Percentiles rank a stretch among this genome's conserved stretches.
Conservation (phyloP, 2,329 filamentous ascomycete genomes). For the Aschersonia sp. region DNA sequence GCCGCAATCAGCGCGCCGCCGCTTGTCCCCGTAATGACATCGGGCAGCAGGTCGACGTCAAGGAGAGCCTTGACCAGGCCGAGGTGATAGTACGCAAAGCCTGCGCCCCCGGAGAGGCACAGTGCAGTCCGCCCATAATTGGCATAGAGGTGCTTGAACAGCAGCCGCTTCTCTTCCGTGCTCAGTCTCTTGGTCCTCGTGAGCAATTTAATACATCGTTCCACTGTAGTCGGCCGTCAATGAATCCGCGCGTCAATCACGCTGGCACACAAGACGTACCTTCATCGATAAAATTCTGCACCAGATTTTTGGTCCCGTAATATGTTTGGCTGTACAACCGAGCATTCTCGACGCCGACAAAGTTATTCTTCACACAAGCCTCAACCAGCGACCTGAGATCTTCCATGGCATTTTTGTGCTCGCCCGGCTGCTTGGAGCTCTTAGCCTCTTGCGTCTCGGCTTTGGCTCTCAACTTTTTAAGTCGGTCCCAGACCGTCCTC, state of each 20-base stretch:
- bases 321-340: constrained; percentile 96
- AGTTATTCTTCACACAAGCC: constrained; percentile 94
- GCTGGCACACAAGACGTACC: constrained; percentile 24
- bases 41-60: constrained; percentile 71
- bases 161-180: constrained; percentile 56
- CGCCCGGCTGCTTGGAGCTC: constrained; percentile 16
- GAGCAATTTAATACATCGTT: constrained; percentile 52
- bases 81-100: constrained; percentile 94
- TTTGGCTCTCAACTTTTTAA: constrained; percentile 46
- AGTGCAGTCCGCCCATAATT: constrained; percentile 89
- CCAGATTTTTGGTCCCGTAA: constrained; percentile 88
- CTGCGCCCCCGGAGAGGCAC: constrained; percentile 83
- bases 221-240: constrained; percentile 29
- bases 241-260: background rate
- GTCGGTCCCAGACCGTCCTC: constrained; percentile 58
- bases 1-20: constrained; percentile 84
- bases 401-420: constrained; percentile 41
- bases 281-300: constrained; percentile 83
- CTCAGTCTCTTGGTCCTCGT: constrained; percentile 51
- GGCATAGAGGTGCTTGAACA: constrained; percentile 79
- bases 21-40: constrained; percentile 93
- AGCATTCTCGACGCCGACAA: constrained; percentile 86
- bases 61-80: constrained; percentile 82
- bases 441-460: constrained; percentile 38
- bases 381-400: constrained; percentile 68